These are phyloP conservation scores for Agaricus blazei DNA, from an alignment of 768 basidiomycete species.

Conservation along the genomic window DNA sequence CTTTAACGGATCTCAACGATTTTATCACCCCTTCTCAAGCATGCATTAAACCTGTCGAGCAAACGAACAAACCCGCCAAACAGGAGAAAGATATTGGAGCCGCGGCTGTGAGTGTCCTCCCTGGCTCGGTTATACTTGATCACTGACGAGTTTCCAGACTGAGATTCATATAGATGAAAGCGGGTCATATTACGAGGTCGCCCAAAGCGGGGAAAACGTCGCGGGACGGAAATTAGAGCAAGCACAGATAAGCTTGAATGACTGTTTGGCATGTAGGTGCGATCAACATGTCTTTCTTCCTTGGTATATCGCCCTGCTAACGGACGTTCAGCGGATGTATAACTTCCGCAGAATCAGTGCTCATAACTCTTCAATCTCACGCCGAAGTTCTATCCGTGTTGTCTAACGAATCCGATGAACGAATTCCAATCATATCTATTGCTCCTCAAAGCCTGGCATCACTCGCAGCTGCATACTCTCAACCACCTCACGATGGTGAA, in stretches of 20 bases:
- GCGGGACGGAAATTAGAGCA: conserved; percentile 69
- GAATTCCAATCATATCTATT: conserved; percentile 75
- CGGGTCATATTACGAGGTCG: conserved; percentile 87
- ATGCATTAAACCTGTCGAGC: conserved; percentile 91
- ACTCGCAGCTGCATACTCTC: conserved; percentile 14
- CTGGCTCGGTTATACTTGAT: background rate
- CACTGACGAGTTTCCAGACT: conserved; percentile 48
- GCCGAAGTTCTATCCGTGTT: conserved; percentile 85
- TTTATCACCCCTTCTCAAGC: conserved; percentile 95
- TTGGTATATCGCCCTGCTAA: background rate
- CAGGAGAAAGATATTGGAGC: conserved; percentile 27
- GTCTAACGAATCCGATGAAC: conserved; percentile 43
- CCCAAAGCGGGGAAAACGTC: conserved; percentile 13
- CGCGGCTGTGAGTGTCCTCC: conserved; percentile 27
- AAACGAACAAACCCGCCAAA: conserved; percentile 27
- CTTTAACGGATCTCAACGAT: conserved; percentile 92
- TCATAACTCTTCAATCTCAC: conserved; percentile 95
- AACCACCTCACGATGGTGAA: conserved; percentile 15
- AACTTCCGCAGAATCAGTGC: conserved; percentile 94
- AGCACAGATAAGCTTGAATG: conserved; percentile 94
- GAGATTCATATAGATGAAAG: conserved; percentile 85
- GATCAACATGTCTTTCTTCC: conserved; percentile 19
- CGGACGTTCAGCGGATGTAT: conserved; percentile 79
- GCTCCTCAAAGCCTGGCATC: conserved; percentile 22
- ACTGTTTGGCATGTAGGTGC: conserved; percentile 97